Evolutionary conservation across 805 yeast genomes (phyloP).

Genomic region (Starmerella apis): DNA sequence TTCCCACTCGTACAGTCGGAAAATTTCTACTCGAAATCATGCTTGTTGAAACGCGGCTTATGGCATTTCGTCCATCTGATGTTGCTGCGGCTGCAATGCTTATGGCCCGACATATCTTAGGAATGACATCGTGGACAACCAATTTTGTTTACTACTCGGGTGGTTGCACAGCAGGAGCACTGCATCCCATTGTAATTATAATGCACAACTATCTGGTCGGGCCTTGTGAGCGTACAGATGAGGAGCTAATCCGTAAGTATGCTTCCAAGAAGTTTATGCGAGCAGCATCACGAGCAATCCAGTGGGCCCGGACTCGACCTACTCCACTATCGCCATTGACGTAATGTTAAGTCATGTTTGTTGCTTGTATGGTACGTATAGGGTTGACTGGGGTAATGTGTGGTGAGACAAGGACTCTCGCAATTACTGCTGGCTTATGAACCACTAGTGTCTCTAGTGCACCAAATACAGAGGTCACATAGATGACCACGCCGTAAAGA

Average conservation of each 20-base stretch:
- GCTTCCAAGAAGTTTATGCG: constrained; percentile 82
- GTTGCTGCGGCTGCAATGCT: constrained; percentile 85
- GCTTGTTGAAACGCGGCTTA: constrained; percentile 62
- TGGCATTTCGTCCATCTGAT: constrained; percentile 63
- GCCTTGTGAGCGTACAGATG: constrained; percentile 79
- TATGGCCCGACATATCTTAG: constrained; percentile 63
- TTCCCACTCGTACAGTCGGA: constrained; percentile 71
- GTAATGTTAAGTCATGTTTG: too few relatives aligned
- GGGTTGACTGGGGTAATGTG: too few relatives aligned
- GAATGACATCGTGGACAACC: constrained; percentile 54
- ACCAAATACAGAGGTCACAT: too few relatives aligned
- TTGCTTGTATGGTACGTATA: too few relatives aligned
- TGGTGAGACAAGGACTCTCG: too few relatives aligned
- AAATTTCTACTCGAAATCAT: constrained; percentile 74
- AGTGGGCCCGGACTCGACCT: constrained; percentile 22
- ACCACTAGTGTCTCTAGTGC: too few relatives aligned
- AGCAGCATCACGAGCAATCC: constrained; percentile 33
- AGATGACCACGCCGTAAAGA: too few relatives aligned
- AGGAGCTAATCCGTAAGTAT: constrained; percentile 70
- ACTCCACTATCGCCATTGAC: not conserved
- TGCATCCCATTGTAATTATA: constrained; percentile 61
- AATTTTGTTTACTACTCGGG: constrained; percentile 87
- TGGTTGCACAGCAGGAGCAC: constrained; percentile 64
- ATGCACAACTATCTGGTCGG: constrained; percentile 62
- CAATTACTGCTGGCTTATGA: too few relatives aligned